A percentile compares a stretch with the other conserved stretches of the same genome.
Evolutionary conservation across 345 rosid species (phyloP).

Genomic region (Hibiscus tridactylites): DNA sequence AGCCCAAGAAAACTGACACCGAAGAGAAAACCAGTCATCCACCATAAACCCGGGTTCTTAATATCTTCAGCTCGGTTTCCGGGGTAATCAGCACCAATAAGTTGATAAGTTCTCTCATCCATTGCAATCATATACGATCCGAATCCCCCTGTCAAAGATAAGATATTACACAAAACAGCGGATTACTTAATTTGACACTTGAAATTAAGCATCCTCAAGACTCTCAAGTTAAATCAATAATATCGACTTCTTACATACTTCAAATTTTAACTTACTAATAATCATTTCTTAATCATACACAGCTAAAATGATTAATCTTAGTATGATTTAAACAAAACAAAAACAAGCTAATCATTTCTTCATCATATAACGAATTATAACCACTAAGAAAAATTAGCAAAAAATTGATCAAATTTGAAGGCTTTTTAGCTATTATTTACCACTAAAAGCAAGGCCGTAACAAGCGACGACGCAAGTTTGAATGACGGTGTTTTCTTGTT

Average conservation of each 20-base stretch:
- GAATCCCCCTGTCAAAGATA: constrained; percentile 57
- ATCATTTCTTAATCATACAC: not conserved
- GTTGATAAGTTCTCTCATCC: constrained; percentile 76
- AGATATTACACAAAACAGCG: not conserved
- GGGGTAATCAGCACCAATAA: constrained; percentile 76
- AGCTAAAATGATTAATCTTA: not conserved
- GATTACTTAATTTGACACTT: not conserved
- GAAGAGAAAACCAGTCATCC: constrained; percentile 88
- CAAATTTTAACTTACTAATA: not conserved
- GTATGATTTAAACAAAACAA: not conserved
- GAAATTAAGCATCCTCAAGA: not conserved
- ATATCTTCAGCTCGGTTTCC: constrained; percentile 71
- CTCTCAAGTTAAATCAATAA: not conserved
- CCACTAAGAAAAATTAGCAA: no score
- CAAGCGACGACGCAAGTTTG: not conserved
- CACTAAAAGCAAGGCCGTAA: not conserved
- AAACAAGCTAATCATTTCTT: no score
- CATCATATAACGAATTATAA: no score
- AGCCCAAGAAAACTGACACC: constrained; percentile 88
- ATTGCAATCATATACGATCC: constrained; percentile 83
- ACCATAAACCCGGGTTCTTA: constrained; percentile 66
- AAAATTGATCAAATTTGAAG: not conserved
- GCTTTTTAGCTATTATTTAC: not conserved
- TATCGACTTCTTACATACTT: not conserved
- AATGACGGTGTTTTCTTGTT: not conserved